Base-by-base conservation (phyloP, 148 eudicot genomes). In the Limonium bicolor region DNA sequence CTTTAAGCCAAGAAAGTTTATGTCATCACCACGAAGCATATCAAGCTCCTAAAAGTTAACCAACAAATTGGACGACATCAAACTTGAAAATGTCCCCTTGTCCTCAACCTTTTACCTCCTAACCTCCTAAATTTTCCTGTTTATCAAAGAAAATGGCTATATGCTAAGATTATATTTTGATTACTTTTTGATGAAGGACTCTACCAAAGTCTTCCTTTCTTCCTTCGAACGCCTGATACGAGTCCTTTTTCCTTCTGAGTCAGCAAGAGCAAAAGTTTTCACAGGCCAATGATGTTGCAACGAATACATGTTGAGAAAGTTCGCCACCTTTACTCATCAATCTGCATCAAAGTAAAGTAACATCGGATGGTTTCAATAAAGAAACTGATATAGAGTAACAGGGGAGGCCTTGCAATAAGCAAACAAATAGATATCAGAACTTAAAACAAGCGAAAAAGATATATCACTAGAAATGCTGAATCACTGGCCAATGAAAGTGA, bases 141-240 rank as follows among this genome's bases (percentile, higher is more conserved):
- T n/a, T n/a, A n/a, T n/a, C n/a, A 28, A 40, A 20, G 14, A 31
- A 2, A 16, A 27, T 17, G 18, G 13, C 27, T 40, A 36, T 6
- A 21, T 20, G 19, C 36, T 36, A 37, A 16, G 17, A 13, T 37
- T 36, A 4, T 9, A 36, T 5, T 5, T 15, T 25, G 12, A 39
- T 59, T 73, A 88, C 96, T 67, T 74, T 50, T 80, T 80, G 51
- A 88, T 72, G 49, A 80, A 88, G 53, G 92, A 67, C 58, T 83
- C 92, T 29, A 72, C 72, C 86, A 88, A 61, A 27, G 61, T 40
- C 68, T 88, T 88, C 65, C 97, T 63, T 65, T 88, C 92, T 66
- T 88, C 94, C 61, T 88, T 88, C 0, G 97, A 88, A 32, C 81
- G 94, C 27, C 94, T 67, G 53, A 63, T 66, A 23, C 94, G 63